phyloP scores from a whole-genome alignment of 805 yeast genomes.

The Kuraishia hungarica region DNA sequence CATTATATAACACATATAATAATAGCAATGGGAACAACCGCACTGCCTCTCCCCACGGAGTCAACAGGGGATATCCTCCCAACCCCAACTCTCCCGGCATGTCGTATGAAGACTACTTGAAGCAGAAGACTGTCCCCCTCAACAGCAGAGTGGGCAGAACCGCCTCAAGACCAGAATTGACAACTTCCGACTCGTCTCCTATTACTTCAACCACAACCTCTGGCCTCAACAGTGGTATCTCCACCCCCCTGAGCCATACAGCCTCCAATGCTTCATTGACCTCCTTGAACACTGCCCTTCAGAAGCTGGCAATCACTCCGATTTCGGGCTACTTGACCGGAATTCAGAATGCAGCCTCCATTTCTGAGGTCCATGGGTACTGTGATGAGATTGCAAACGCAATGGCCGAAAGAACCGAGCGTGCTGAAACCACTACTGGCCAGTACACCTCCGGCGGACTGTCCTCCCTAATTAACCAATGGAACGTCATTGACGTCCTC shows the following conservation, averaged over 20 bases:
- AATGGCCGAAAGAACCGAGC: slow-evolving; percentile 33
- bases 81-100: slow-evolving; percentile 6
- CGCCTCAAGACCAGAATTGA: slow-evolving; percentile 7
- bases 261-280: slow-evolving; percentile 69
- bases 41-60: not conserved
- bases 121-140: slow-evolving; percentile 28
- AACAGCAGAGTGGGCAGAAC: slow-evolving; percentile 8
- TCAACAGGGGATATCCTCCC: slow-evolving; percentile 7
- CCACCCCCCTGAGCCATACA: slow-evolving; percentile 17
- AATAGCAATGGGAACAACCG: slow-evolving; percentile 4
- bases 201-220: slow-evolving; percentile 15
- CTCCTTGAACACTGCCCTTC: slow-evolving; percentile 56
- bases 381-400: slow-evolving; percentile 44
- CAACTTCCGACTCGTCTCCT: slow-evolving; percentile 6
- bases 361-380: slow-evolving; percentile 47
- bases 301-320: slow-evolving; percentile 58
- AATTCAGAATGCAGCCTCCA: slow-evolving; percentile 40
- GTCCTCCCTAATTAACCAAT: slow-evolving; percentile 38
- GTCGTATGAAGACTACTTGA: slow-evolving; percentile 45
- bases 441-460: too few relatives aligned
- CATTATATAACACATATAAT: slow-evolving; percentile 8
- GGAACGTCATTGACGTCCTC: slow-evolving; percentile 58
- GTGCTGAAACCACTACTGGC: too few relatives aligned
- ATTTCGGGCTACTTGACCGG: slow-evolving; percentile 47
- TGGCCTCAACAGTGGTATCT: slow-evolving; percentile 20